phyloP scores from a whole-genome alignment of 306 rosid species.

The Pyrus bretschneideri region DNA sequence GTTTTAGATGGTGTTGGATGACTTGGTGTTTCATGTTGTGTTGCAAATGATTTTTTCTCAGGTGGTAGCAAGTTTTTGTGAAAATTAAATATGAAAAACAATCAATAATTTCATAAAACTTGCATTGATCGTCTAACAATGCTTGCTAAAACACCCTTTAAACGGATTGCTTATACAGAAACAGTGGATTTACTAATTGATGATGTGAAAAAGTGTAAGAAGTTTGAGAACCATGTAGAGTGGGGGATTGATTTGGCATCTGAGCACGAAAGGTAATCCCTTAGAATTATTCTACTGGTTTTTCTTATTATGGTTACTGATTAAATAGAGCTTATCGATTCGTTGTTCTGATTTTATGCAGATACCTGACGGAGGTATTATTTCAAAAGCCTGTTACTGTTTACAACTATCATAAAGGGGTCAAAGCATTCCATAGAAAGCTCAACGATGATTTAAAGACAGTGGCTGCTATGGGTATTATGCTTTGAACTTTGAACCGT shows the following conservation, averaged over 20 bases:
- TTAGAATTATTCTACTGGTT: background rate
- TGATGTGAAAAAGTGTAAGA: slow-evolving; percentile 68
- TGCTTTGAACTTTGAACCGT: background rate
- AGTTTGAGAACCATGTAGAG: slow-evolving; percentile 84
- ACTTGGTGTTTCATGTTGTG: too few relatives aligned
- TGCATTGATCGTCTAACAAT: slow-evolving; percentile 72
- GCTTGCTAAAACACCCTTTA: slow-evolving; percentile 79
- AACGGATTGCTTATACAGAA: slow-evolving; percentile 64
- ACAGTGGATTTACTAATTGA: slow-evolving; percentile 72
- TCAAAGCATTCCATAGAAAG: slow-evolving; percentile 96
- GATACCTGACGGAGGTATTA: slow-evolving; percentile 77
- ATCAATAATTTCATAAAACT: slow-evolving; percentile 24
- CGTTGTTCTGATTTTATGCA: slow-evolving; percentile 24
- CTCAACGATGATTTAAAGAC: slow-evolving; percentile 83
- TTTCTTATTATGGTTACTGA: background rate
- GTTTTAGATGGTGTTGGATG: too few relatives aligned
- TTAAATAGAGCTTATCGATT: slow-evolving; percentile 12
- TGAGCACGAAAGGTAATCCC: slow-evolving; percentile 80
- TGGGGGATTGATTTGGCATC: slow-evolving; percentile 96
- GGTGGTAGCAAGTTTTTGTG: too few relatives aligned
- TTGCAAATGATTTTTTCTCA: too few relatives aligned
- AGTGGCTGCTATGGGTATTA: slow-evolving; percentile 66
- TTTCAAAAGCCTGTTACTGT: slow-evolving; percentile 87
- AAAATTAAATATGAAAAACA: too few relatives aligned
- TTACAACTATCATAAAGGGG: slow-evolving; percentile 78